Evolutionary conservation across 208 protist species (phyloP), one percentile per base, ranked within the genome.

Genomic region (Crithidia expoeki): DNA sequence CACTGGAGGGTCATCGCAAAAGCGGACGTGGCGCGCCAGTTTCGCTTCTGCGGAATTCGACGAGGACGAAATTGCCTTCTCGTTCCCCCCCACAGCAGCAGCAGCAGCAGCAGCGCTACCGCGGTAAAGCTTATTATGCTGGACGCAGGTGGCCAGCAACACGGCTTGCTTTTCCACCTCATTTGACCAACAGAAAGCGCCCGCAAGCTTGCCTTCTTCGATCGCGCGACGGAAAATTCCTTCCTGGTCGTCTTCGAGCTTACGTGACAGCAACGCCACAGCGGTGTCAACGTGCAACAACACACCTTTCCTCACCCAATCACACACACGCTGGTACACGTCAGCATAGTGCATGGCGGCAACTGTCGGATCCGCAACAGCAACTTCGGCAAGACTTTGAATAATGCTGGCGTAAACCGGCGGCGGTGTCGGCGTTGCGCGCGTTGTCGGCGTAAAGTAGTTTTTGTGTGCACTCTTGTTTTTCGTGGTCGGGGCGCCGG

Each of bases 141-240:
- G 69, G 30, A 65, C 50, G 62, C 91, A 96, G 12, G 66, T 63
- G 58, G 87, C 83, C 23, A 90, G 34, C 58, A 96, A 64, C 49
- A 65, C 34, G n/a, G 76, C 55, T 70, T 96, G 91, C 30, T 86
- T 81, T 40, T 94, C 85, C 59, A 85, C 74, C 67, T 94, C 88
- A 3, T 50, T 75, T 59, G 81, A 90, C 88, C 86, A 93, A 40
- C 79, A 86, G n/a, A 96, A 32, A 34, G 87, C 46, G 17, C 76
- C 80, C 2, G 69, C 61, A 12, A 93, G 75, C 2, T 75, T 59
- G 50, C 77, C 79, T 6, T 90, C 82, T 59, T 80, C 68, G 23
- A 56, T 55, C 7, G 88, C 92, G 16, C 89, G 85, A n/a, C 58
- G 61, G 23, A 89, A 66, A 19, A 95, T 52, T 27, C 78, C 67